Conservation (phyloP, 495 filamentous ascomycete species). For the Filosporella fistucella region DNA sequence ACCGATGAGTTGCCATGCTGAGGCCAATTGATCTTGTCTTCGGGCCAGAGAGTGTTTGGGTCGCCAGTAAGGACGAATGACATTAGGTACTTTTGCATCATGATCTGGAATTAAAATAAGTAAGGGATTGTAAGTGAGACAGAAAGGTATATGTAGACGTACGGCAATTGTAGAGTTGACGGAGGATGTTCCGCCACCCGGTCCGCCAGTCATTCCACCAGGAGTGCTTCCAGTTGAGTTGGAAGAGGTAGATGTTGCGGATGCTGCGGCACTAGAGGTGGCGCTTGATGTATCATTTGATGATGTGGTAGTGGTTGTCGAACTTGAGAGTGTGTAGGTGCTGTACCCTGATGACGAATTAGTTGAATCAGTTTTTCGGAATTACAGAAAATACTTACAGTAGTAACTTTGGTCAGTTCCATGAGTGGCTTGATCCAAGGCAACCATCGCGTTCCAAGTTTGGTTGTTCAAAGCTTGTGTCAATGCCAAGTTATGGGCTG, state of each 20-base stretch:
- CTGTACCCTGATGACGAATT: slow-evolving; percentile 15
- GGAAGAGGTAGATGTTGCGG: background rate
- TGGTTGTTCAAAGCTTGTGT: slow-evolving; percentile 29
- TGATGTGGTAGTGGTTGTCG: slow-evolving; percentile 14
- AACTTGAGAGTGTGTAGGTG: slow-evolving; percentile 26
- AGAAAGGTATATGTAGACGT: too few relatives aligned
- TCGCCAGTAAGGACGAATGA: slow-evolving; percentile 31
- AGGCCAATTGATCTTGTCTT: slow-evolving; percentile 32
- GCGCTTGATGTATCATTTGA: slow-evolving; percentile 1
- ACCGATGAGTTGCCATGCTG: slow-evolving; percentile 21
- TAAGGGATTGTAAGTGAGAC: too few relatives aligned
- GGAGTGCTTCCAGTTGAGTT: slow-evolving; percentile 6
- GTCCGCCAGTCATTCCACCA: background rate
- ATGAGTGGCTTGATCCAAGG: slow-evolving; percentile 26
- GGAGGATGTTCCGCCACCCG: slow-evolving; percentile 2
- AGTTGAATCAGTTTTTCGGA: background rate
- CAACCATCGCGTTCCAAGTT: slow-evolving; percentile 31
- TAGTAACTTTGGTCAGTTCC: slow-evolving; percentile 33
- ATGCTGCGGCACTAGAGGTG: background rate
- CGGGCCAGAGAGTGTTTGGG: slow-evolving; percentile 29
- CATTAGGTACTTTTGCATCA: slow-evolving; percentile 29
- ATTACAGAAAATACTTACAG: slow-evolving; percentile 7
- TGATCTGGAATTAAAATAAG: too few relatives aligned
- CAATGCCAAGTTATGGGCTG: slow-evolving; percentile 28
- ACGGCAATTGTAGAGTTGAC: slow-evolving; percentile 18